These are phyloP conservation scores for Trichomonas gallinae DNA, from an alignment of 208 protist species.

Conservation along the genomic window DNA sequence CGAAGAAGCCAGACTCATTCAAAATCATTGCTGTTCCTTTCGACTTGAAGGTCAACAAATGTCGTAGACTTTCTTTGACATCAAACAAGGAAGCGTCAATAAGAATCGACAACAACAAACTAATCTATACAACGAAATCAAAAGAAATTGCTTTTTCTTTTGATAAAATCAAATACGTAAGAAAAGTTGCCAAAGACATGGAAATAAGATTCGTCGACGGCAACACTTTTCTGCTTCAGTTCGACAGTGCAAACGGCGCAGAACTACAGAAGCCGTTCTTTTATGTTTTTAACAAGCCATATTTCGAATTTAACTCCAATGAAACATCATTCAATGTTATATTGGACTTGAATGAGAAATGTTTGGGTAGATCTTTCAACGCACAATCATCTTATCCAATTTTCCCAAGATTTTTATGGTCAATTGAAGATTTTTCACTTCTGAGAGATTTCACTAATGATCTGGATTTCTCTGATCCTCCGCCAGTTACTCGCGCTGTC, in stretches of 20 bases:
- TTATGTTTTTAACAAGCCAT: background rate
- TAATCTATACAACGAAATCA: background rate
- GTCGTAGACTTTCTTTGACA: background rate
- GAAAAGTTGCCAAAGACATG: background rate
- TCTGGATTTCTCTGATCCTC: background rate
- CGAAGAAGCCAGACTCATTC: background rate
- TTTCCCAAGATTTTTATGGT: background rate
- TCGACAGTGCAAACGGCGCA: background rate
- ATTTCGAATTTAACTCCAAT: background rate
- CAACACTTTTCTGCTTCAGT: background rate
- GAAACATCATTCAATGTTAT: background rate
- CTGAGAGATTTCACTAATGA: background rate
- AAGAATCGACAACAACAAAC: background rate
- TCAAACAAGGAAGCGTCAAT: background rate
- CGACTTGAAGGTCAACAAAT: background rate
- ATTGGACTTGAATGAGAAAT: background rate
- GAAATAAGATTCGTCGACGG: background rate
- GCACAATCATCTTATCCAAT: background rate
- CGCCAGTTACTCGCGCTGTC: background rate
- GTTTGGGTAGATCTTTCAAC: background rate
- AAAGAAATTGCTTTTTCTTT: background rate
- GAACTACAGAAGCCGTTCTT: background rate
- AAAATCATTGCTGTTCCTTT: background rate
- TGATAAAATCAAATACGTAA: background rate
- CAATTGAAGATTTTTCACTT: background rate